A percentile compares a stretch with the other conserved stretches of the same genome.
phyloP scores from a whole-genome alignment of 2,329 filamentous ascomycete genomes.

The Pseudofabraea citricarpa region DNA sequence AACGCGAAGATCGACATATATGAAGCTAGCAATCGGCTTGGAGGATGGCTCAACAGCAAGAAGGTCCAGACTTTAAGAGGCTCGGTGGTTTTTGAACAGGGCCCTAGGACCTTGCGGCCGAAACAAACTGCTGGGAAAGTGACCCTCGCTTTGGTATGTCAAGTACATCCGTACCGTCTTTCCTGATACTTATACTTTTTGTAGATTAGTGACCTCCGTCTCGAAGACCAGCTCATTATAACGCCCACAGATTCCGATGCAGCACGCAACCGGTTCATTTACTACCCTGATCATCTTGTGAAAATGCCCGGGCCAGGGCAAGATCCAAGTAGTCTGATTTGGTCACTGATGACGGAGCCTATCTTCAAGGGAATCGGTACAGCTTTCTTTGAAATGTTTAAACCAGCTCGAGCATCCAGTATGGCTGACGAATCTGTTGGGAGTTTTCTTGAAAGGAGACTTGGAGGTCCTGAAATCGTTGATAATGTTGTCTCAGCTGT shows the following conservation, averaged over 20 bases:
- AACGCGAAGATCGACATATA: constrained; percentile 73
- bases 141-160: constrained; percentile 17
- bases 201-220: constrained; percentile 52
- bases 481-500: constrained; percentile 73
- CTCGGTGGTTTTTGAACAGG: constrained; percentile 73
- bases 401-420: constrained; percentile 26
- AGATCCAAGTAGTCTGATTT: constrained; percentile 26
- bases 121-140: constrained; percentile 16
- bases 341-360: constrained; percentile 44
- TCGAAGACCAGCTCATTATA: constrained; percentile 51
- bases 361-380: constrained; percentile 42
- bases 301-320: constrained; percentile 45
- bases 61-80: constrained; percentile 53
- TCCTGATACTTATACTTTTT: constrained; percentile 5
- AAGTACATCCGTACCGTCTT: background rate
- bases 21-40: constrained; percentile 64
- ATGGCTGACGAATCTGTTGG: constrained; percentile 67
- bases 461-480: constrained; percentile 48
- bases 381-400: constrained; percentile 24
- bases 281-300: constrained; percentile 81
- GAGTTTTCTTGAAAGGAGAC: constrained; percentile 53
- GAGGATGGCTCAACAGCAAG: constrained; percentile 79
- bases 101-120: constrained; percentile 54
- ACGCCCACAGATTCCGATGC: constrained; percentile 45
- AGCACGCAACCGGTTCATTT: constrained; percentile 69